phyloP scores from a whole-genome alignment of 2,329 filamentous ascomycete genomes.

The Fusarium succisae region DNA sequence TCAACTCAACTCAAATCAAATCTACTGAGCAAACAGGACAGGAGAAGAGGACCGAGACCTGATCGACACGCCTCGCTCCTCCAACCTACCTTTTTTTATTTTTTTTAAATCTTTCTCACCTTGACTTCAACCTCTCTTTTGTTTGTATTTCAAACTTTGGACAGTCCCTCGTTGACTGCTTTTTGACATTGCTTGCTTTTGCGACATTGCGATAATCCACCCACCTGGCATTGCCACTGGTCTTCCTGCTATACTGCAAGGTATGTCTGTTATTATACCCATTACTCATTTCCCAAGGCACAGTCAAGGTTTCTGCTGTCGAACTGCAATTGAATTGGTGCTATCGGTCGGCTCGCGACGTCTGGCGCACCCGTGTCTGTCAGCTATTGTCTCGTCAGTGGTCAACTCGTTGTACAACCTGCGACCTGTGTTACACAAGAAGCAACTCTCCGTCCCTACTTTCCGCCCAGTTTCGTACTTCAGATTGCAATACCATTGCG shows the following conservation, averaged over 20 bases:
- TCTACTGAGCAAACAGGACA: constrained; percentile 12
- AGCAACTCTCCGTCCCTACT: constrained; percentile 35
- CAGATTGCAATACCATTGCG: constrained; percentile 20
- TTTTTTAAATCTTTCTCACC: neutral
- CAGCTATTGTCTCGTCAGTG: constrained; percentile 29
- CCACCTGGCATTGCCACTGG: constrained; percentile 19
- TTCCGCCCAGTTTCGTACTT: constrained; percentile 30
- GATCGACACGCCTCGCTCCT: constrained; percentile 24
- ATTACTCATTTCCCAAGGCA: constrained; percentile 14
- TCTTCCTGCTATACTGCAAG: constrained; percentile 19
- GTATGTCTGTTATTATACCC: constrained; percentile 34
- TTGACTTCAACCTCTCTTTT: constrained; percentile 15
- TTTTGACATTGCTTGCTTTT: constrained; percentile 29
- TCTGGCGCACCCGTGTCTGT: constrained; percentile 31
- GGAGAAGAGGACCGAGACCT: constrained; percentile 16
- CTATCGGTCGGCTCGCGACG: constrained; percentile 36
- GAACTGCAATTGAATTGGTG: constrained; percentile 25
- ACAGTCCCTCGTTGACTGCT: constrained; percentile 17
- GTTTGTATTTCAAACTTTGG: constrained; percentile 13
- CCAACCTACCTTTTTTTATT: constrained; percentile 1
- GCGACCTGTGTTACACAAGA: constrained; percentile 38
- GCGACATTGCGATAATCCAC: constrained; percentile 25
- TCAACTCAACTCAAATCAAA: neutral
- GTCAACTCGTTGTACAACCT: constrained; percentile 29
- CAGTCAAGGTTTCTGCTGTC: constrained; percentile 11